These are phyloP conservation scores for Maudiozyma barnettii DNA, from an alignment of 805 yeast species.

Conservation along the genomic window DNA sequence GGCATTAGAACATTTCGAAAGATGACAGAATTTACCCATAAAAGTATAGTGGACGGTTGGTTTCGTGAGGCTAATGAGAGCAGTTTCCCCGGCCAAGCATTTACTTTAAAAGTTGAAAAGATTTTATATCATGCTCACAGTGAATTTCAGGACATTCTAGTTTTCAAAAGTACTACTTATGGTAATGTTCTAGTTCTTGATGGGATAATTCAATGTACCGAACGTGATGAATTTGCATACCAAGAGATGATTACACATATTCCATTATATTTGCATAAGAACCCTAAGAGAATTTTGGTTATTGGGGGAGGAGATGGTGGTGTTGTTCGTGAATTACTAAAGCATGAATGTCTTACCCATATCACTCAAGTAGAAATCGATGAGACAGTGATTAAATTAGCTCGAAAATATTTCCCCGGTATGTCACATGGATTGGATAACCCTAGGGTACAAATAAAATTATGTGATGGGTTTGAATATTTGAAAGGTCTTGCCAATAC, in stretches of 20 bases:
- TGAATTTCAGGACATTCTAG: conserved; percentile 70
- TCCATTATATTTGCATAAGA: conserved; percentile 67
- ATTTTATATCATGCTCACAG: conserved; percentile 61
- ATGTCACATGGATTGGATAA: conserved; percentile 65
- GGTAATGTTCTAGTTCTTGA: conserved; percentile 87
- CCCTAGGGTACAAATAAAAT: conserved; percentile 53
- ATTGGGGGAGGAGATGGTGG: conserved; percentile 98
- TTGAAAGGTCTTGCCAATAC: conserved; percentile 34
- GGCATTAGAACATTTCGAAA: background rate
- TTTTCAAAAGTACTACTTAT: conserved; percentile 63
- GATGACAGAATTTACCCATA: conserved; percentile 5
- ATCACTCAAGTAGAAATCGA: conserved; percentile 86
- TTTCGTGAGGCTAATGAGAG: conserved; percentile 65
- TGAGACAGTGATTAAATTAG: conserved; percentile 63
- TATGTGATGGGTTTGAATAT: conserved; percentile 79
- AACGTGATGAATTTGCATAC: conserved; percentile 86
- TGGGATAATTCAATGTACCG: conserved; percentile 86
- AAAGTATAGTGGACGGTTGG: conserved; percentile 56
- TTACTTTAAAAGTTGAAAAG: conserved; percentile 51
- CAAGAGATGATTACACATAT: conserved; percentile 87
- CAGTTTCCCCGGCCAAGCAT: conserved; percentile 81
- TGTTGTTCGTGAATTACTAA: conserved; percentile 77
- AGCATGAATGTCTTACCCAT: conserved; percentile 53
- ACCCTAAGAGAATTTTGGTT: conserved; percentile 69
- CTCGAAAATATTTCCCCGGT: conserved; percentile 61